Conservation (phyloP, 2,329 filamentous ascomycete genomes). For the Xylariaceae sp. region DNA sequence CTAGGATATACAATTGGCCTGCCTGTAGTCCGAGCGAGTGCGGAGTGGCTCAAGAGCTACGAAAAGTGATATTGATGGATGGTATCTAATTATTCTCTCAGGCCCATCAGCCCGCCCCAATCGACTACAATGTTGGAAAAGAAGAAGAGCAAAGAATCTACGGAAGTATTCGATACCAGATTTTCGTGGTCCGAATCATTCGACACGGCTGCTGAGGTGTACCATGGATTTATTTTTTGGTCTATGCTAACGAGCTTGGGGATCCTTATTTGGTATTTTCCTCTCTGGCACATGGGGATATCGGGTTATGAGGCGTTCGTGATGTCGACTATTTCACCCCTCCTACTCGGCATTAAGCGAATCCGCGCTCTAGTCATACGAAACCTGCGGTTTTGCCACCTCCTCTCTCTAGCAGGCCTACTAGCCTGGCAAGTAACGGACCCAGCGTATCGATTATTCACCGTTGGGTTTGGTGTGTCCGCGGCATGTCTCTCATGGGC, state of each 20-base stretch:
- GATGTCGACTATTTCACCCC: constrained; percentile 81
- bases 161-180: constrained; percentile 69
- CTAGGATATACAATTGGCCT: background rate
- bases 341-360: constrained; percentile 74
- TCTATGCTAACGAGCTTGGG: constrained; percentile 89
- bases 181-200: constrained; percentile 78
- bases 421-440: constrained; percentile 77
- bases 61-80: constrained; percentile 10
- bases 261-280: constrained; percentile 95
- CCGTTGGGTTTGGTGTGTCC: constrained; percentile 79
- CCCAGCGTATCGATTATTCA: constrained; percentile 78
- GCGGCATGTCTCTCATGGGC: constrained; percentile 85
- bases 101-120: constrained; percentile 54
- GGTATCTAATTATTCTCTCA: constrained; percentile 43
- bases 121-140: constrained; percentile 67
- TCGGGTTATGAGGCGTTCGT: constrained; percentile 93
- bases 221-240: constrained; percentile 97
- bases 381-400: constrained; percentile 73
- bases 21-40: constrained; percentile 36
- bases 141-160: constrained; percentile 77
- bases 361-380: constrained; percentile 71
- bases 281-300: constrained; percentile 98
- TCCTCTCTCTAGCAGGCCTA: constrained; percentile 79
- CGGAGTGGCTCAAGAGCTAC: constrained; percentile 12
- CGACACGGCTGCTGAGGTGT: constrained; percentile 86